These are phyloP conservation scores for Pestalotiopsis sp. DNA, from an alignment of 2,329 filamentous ascomycete species.

Conservation along the genomic window DNA sequence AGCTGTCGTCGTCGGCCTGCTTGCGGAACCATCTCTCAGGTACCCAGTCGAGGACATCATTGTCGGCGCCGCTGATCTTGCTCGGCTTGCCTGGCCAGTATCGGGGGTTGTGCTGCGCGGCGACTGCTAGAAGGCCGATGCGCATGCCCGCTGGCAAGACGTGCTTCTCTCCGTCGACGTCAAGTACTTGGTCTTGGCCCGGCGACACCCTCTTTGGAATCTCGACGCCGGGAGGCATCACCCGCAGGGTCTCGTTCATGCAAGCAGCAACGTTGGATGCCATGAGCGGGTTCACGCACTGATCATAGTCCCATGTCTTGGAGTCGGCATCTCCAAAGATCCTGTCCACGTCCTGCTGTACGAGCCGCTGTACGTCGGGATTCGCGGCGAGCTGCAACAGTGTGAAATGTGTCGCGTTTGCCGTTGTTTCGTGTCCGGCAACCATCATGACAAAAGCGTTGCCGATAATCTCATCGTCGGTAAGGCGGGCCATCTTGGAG, in stretches of 20 bases:
- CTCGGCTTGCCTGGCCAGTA: conserved; percentile 66
- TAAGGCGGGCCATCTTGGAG: conserved; percentile 40
- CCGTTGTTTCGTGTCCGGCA: conserved; percentile 80
- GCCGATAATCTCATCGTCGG: conserved; percentile 66
- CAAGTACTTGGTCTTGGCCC: conserved; percentile 55
- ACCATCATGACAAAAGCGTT: conserved; percentile 70
- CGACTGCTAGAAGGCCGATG: conserved; percentile 57
- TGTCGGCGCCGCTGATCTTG: conserved; percentile 37
- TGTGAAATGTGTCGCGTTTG: conserved; percentile 72
- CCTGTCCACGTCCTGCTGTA: conserved; percentile 69
- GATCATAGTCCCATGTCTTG: conserved; percentile 70
- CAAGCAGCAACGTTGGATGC: conserved; percentile 71
- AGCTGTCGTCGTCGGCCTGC: conserved; percentile 16
- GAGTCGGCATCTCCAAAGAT: conserved; percentile 61
- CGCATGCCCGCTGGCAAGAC: conserved; percentile 49
- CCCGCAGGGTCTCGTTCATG: conserved; percentile 74
- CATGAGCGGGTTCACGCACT: conserved; percentile 63
- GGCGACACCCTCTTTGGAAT: conserved; percentile 67
- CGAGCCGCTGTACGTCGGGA: conserved; percentile 59
- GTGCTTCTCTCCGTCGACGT: conserved; percentile 49
- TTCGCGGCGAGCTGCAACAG: conserved; percentile 68
- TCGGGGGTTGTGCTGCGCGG: conserved; percentile 66
- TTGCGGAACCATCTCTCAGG: conserved; percentile 70
- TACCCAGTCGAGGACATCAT: conserved; percentile 67
- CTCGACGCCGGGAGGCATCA: conserved; percentile 69